Percentiles rank a stretch among this genome's conserved stretches.
These are phyloP conservation scores for Ceratobasidium sp. DNA, from an alignment of 1,284 basidiomycete species.

Conservation along the genomic window DNA sequence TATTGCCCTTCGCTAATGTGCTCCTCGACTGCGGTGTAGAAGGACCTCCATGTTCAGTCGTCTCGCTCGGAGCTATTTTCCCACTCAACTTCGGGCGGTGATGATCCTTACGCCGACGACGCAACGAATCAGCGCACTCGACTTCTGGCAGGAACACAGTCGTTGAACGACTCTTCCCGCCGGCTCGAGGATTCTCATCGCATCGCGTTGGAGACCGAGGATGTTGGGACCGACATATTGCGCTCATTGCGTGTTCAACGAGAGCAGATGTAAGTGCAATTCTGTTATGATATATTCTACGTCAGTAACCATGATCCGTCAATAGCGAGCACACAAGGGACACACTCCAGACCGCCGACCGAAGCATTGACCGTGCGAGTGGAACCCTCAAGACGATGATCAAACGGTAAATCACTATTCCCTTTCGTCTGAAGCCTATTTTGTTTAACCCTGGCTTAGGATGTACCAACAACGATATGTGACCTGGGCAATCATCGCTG, in stretches of 20 bases:
- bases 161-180: constrained; percentile 82
- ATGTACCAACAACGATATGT: constrained; percentile 51
- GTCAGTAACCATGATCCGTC: background rate
- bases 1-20: constrained; percentile 4
- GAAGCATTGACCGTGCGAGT: constrained; percentile 68
- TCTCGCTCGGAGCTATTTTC: constrained; percentile 60
- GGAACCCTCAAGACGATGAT: constrained; percentile 73
- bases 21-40: constrained; percentile 53
- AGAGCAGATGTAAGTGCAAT: constrained; percentile 78
- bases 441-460: constrained; percentile 39
- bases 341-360: constrained; percentile 75
- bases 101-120: constrained; percentile 76
- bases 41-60: constrained; percentile 58
- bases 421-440: background rate
- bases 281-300: background rate
- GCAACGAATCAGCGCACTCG: constrained; percentile 77
- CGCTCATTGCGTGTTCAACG: constrained; percentile 87
- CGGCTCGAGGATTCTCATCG: constrained; percentile 92
- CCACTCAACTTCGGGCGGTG: constrained; percentile 68
- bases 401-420: constrained; percentile 60
- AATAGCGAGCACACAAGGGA: constrained; percentile 84
- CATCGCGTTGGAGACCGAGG: constrained; percentile 96
- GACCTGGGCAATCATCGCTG: constrained; percentile 49
- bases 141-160: constrained; percentile 78
- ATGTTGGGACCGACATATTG: constrained; percentile 94